Percentiles rank a stretch among this genome's conserved stretches.
phyloP scores from a whole-genome alignment of 2,329 filamentous ascomycete genomes.

The Venturia asperata region DNA sequence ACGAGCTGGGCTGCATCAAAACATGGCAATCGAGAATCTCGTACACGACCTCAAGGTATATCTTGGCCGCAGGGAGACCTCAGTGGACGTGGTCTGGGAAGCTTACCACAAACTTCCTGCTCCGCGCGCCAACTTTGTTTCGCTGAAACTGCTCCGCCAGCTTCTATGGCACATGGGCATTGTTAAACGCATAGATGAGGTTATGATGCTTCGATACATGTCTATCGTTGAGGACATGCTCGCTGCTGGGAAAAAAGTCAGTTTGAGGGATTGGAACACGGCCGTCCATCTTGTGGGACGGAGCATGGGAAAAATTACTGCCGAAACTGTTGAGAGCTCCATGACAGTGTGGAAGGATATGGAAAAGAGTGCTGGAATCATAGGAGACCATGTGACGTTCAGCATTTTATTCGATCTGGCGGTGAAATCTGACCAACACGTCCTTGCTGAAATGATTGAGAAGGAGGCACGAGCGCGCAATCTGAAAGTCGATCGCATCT shows the following conservation, averaged over 20 bases:
- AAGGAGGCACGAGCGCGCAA: slow-evolving; percentile 69
- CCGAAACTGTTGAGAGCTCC: slow-evolving; percentile 57
- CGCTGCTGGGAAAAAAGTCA: slow-evolving; percentile 61
- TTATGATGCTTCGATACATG: slow-evolving; percentile 68
- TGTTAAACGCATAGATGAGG: slow-evolving; percentile 49
- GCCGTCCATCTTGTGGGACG: slow-evolving; percentile 73
- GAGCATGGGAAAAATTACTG: slow-evolving; percentile 54
- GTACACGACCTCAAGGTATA: neutral
- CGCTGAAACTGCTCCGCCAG: slow-evolving; percentile 47
- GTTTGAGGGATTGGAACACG: slow-evolving; percentile 68
- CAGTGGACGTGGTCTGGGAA: slow-evolving; percentile 45
- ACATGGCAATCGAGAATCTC: slow-evolving; percentile 1
- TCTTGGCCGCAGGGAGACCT: slow-evolving; percentile 25
- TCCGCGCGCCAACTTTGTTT: slow-evolving; percentile 48
- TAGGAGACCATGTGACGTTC: slow-evolving; percentile 73
- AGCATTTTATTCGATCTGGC: slow-evolving; percentile 89
- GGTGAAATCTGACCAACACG: slow-evolving; percentile 75
- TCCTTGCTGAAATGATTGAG: slow-evolving; percentile 76
- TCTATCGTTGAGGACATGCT: slow-evolving; percentile 78
- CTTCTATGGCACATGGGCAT: slow-evolving; percentile 64
- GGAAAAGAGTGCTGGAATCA: slow-evolving; percentile 63
- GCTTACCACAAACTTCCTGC: slow-evolving; percentile 47
- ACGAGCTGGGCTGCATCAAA: neutral
- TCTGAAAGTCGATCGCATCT: slow-evolving; percentile 60
- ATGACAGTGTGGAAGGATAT: slow-evolving; percentile 82